Conservation (phyloP, 1,139 yeast genomes). For the Wickerhamomyces sp. region DNA sequence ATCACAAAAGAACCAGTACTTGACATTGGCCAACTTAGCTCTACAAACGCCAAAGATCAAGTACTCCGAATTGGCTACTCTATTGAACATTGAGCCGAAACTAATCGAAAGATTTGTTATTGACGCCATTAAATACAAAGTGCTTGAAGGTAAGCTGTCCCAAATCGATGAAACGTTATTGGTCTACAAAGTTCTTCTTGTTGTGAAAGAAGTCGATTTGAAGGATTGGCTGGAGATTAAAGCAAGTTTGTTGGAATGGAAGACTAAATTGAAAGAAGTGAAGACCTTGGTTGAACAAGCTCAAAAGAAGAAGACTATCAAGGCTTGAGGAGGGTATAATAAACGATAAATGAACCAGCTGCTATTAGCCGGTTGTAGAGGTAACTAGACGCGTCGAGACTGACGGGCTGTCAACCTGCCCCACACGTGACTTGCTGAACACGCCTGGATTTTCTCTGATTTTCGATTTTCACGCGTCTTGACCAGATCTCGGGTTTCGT, state of each 20-base stretch:
- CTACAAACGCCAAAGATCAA: constrained; percentile 8
- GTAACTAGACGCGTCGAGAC: too few relatives aligned
- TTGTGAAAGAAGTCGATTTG: constrained; percentile 11
- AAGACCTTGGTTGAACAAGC: constrained; percentile 17
- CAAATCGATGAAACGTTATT: constrained; percentile 16
- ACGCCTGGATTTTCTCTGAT: too few relatives aligned
- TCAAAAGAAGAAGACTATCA: constrained; percentile 13
- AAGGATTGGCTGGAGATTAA: constrained; percentile 21
- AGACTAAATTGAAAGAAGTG: constrained; percentile 18
- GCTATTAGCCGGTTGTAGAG: too few relatives aligned
- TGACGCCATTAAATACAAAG: constrained; percentile 19
- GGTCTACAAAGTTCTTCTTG: constrained; percentile 16
- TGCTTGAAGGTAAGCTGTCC: constrained; percentile 20
- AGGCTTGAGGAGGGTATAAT: too few relatives aligned
- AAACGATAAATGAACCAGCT: too few relatives aligned
- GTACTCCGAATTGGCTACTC: constrained; percentile 12
- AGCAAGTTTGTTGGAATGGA: constrained; percentile 17
- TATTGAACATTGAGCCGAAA: constrained; percentile 5
- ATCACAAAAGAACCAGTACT: constrained; percentile 15
- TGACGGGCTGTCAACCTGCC: too few relatives aligned
- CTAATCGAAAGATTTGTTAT: constrained; percentile 20
- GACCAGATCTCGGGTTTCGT: too few relatives aligned
- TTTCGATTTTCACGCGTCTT: too few relatives aligned
- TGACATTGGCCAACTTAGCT: constrained; percentile 16
- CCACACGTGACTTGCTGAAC: too few relatives aligned